Evolutionary conservation across 2,329 filamentous ascomycete species (phyloP), one percentile per base, ranked within the genome.

Genomic region (Mycosphaerella sp.): DNA sequence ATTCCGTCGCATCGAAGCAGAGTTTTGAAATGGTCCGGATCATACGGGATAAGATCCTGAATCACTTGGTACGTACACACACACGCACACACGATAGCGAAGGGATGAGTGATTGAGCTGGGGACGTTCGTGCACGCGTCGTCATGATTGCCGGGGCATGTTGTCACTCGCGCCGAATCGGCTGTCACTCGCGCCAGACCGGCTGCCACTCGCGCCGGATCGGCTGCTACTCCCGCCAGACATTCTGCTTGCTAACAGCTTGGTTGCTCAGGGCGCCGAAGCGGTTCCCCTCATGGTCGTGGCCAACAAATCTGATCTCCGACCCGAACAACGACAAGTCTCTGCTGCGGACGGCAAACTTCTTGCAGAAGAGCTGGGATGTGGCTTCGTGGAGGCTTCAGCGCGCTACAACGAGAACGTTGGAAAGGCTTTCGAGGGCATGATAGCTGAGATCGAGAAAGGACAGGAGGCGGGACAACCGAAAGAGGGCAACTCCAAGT

Each of bases 21-120:
- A 95, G 89, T 8, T 97, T 96, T 66, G 93, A 98, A 69, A 98
- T 97, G 91, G 86, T 95, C 44, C 83, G 87, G 65, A 89, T 96
- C 54, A 95, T 98, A 60, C 80, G 90, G 21, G 91, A 97, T 70
- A 98, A 97, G 79, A 96, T 98, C 57, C 76, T 98, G 52, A 95
- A 95, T 69, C 91, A 97, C 68, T 75, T 97, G 58, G 91, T 95
- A 75, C 67, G 83, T 53, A 25, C 3, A 5, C 7, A 25, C 21
- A 21, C 6, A 6, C 6, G 21, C 7, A 25, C 21, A 4, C 21
- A 25, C 21, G 21, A 25, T 25, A 6, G 21, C 5, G 21, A 25
- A 25, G 21, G 21, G 3, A 6, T 6, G 21, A 25, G 21, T 39
- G 6, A n/a, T n/a, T n/a, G n/a, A n/a, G n/a, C n/a, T n/a, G n/a